These are phyloP conservation scores for Tylopilus plumbeoviolaceoides DNA, from an alignment of 768 basidiomycete species.

Conservation along the genomic window DNA sequence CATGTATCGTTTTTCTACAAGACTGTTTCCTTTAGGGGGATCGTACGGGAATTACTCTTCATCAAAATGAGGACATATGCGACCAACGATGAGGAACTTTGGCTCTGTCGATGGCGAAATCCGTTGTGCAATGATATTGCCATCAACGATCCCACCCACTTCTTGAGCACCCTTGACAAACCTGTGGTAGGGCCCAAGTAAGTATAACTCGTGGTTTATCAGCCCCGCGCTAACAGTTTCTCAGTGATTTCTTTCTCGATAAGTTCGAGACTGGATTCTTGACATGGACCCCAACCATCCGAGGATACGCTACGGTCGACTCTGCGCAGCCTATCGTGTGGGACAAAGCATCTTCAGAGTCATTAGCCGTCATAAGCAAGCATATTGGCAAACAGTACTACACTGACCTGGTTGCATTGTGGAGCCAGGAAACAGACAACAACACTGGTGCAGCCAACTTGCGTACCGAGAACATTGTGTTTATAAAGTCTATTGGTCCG, in stretches of 20 bases:
- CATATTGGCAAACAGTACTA: constrained; percentile 54
- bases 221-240: background rate
- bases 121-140: constrained; percentile 48
- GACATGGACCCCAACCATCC: constrained; percentile 61
- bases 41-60: constrained; percentile 61
- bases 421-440: constrained; percentile 78
- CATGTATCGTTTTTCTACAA: background rate
- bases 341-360: constrained; percentile 49
- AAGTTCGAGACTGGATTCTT: constrained; percentile 77
- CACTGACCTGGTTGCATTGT: constrained; percentile 54
- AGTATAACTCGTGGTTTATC: constrained; percentile 8
- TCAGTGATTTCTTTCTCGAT: constrained; percentile 58
- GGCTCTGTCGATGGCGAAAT: constrained; percentile 70
- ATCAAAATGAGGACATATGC: constrained; percentile 78
- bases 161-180: constrained; percentile 44
- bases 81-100: constrained; percentile 57
- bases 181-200: constrained; percentile 37
- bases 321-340: constrained; percentile 38
- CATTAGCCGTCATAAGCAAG: constrained; percentile 49
- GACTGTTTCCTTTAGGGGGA: constrained; percentile 41
- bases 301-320: constrained; percentile 49
- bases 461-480: constrained; percentile 47
- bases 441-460: constrained; percentile 49
- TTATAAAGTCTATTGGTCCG: constrained; percentile 48
- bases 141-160: constrained; percentile 45